These are phyloP conservation scores for Fusarium heterosporum DNA, from an alignment of 2,329 filamentous ascomycete genomes.

Conservation along the genomic window DNA sequence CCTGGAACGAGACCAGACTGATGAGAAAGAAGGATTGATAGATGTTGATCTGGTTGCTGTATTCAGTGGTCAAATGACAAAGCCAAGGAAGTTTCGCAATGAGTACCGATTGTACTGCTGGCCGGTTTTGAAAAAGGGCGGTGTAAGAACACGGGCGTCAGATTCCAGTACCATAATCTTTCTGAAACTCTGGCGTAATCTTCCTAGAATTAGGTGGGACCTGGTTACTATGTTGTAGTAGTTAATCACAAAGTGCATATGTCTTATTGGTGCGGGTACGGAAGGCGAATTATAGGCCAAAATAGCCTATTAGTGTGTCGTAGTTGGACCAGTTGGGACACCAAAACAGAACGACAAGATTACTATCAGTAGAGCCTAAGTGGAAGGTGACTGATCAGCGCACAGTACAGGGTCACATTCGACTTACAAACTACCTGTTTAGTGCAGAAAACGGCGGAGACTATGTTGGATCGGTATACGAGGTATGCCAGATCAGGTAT, in stretches of 20 bases:
- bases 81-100: background rate
- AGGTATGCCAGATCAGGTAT: background rate
- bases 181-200: background rate
- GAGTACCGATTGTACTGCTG: background rate
- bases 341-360: too few species aligned
- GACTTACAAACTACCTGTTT: background rate
- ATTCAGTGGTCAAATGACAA: background rate
- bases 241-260: too few species aligned
- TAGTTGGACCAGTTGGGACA: background rate
- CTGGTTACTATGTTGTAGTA: background rate
- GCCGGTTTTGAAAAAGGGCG: background rate
- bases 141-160: background rate
- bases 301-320: background rate
- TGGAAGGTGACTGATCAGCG: background rate
- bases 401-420: background rate
- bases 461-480: background rate
- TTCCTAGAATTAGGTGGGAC: background rate
- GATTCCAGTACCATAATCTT: background rate
- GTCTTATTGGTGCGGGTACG: too few species aligned
- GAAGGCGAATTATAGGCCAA: background rate
- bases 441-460: background rate
- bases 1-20: background rate
- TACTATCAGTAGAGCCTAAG: too few species aligned
- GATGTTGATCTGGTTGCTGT: background rate
- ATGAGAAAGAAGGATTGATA: background rate